These are phyloP conservation scores for Ganoderma lucidum DNA, from an alignment of 1,284 basidiomycete genomes.

Conservation along the genomic window DNA sequence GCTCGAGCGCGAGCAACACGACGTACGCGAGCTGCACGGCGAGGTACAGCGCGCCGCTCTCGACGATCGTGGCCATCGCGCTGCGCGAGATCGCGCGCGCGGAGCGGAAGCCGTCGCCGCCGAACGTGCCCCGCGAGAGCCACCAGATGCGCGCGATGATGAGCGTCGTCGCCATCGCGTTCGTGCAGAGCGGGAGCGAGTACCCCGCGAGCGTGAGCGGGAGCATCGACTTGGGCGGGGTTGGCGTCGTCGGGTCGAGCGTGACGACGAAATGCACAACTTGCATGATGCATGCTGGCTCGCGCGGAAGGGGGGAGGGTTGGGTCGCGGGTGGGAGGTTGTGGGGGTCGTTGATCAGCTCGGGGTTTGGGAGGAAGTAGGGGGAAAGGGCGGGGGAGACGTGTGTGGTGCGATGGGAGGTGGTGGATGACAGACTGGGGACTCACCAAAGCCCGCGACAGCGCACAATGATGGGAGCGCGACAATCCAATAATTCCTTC, in stretches of 20 bases:
- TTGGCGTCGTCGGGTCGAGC: conserved; percentile 13
- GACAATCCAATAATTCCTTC: conserved; percentile 40
- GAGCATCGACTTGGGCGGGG: conserved; percentile 17
- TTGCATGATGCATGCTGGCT: conserved; percentile 18
- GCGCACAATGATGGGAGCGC: conserved; percentile 44
- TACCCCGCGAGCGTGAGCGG: conserved; percentile 40
- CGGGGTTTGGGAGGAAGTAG: neutral
- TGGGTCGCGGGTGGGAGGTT: neutral
- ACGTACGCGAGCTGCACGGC: conserved; percentile 49
- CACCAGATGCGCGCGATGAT: conserved; percentile 48
- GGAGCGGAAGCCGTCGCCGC: neutral
- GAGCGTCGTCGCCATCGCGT: conserved; percentile 47
- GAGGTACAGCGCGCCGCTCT: conserved; percentile 51
- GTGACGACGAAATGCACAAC: conserved; percentile 18
- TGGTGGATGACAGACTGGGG: neutral
- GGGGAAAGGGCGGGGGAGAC: neutral
- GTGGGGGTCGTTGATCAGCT: neutral
- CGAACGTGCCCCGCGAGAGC: conserved; percentile 16
- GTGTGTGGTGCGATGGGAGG: neutral
- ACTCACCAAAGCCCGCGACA: conserved; percentile 44
- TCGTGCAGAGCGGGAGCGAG: conserved; percentile 47
- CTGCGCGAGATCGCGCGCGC: neutral
- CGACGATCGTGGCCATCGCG: conserved; percentile 43
- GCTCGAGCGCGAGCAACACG: conserved; percentile 43
- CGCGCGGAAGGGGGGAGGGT: neutral